Evolutionary conservation across 208 protist species (phyloP).

Genomic region (Crithidia bombi): DNA sequence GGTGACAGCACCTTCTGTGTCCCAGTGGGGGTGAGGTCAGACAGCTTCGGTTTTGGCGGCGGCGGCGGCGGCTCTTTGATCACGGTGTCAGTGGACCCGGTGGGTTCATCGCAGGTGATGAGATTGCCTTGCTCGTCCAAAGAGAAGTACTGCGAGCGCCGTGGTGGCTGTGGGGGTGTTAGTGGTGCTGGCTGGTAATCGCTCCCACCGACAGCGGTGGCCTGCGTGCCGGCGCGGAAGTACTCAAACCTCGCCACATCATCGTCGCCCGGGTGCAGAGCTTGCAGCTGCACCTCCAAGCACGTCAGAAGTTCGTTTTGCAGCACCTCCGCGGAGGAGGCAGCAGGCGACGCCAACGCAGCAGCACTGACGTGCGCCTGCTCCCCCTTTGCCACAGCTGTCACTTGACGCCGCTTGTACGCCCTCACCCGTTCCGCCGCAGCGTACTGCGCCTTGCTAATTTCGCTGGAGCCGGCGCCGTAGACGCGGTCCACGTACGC

Average conservation of each 20-base stretch:
- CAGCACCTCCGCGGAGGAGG: not conserved
- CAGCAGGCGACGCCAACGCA: not conserved
- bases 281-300: slow-evolving; percentile 55
- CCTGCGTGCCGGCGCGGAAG: slow-evolving; percentile 26
- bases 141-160: slow-evolving; percentile 46
- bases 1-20: not conserved
- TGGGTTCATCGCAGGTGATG: slow-evolving; percentile 29
- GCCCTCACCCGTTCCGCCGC: slow-evolving; percentile 40
- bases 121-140: slow-evolving; percentile 61
- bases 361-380: not conserved
- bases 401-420: slow-evolving; percentile 20
- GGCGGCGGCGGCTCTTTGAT: not conserved
- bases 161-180: not conserved
- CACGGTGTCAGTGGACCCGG: not conserved
- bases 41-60: not conserved
- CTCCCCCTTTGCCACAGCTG: too few relatives aligned
- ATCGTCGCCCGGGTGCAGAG: slow-evolving; percentile 37
- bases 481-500: slow-evolving; percentile 40
- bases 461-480: slow-evolving; percentile 24
- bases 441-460: slow-evolving; percentile 44
- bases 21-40: not conserved
- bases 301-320: slow-evolving; percentile 67
- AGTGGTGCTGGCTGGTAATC: not conserved
- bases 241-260: slow-evolving; percentile 36
- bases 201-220: too few relatives aligned